Percentiles rank a stretch among this genome's conserved stretches.
Evolutionary conservation across 345 rosid genomes (phyloP).

Genomic region (Luvunga scandens): DNA sequence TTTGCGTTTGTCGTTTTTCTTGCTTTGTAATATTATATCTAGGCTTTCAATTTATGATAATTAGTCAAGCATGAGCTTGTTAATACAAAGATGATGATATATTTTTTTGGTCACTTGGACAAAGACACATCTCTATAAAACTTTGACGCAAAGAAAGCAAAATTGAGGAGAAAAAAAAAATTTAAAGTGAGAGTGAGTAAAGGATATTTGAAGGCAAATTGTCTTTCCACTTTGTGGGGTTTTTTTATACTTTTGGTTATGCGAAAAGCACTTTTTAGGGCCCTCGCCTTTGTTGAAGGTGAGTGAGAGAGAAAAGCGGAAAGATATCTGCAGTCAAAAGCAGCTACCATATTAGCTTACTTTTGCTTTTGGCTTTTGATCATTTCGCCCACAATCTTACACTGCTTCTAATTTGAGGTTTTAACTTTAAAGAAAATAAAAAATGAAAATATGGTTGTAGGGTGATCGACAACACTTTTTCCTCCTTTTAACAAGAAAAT

Average conservation of each 20-base stretch:
- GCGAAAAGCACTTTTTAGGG: not conserved
- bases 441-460: not conserved
- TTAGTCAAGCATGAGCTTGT: conserved; percentile 5
- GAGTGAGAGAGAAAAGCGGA: not conserved
- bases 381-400: conserved; percentile 6
- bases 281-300: conserved; percentile 4
- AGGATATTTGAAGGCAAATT: conserved; percentile 15
- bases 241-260: conserved; percentile 5
- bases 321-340: conserved; percentile 17
- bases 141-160: conserved; percentile 15
- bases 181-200: not conserved
- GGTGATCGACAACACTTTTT: conserved; percentile 7
- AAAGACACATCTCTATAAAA: conserved; percentile 17
- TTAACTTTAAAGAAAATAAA: not conserved
- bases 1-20: conserved; percentile 40
- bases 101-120: not conserved
- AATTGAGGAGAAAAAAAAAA: conserved; percentile 4
- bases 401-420: conserved; percentile 10
- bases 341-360: not conserved
- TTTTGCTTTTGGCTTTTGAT: conserved; percentile 17
- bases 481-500: not conserved
- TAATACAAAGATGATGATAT: conserved; percentile 8
- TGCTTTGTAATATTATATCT: conserved; percentile 18
- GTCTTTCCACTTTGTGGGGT: conserved; percentile 21
- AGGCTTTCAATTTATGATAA: conserved; percentile 11